phyloP scores from a whole-genome alignment of 2,329 filamentous ascomycete genomes.

The Colletotrichum melonis region DNA sequence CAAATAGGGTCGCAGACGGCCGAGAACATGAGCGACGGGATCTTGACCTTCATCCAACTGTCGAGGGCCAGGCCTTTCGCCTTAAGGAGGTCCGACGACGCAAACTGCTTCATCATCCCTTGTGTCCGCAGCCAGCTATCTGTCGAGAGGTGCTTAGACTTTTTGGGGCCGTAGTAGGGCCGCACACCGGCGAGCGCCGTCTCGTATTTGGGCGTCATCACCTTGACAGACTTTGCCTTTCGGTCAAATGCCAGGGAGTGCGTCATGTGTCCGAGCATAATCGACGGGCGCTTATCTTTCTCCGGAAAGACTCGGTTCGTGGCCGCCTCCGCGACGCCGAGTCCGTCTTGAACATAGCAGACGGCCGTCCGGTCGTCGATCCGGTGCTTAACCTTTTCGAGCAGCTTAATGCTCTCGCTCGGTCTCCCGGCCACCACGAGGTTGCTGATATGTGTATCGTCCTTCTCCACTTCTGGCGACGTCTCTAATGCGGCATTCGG shows the following conservation, averaged over 20 bases:
- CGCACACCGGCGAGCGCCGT: constrained; percentile 48
- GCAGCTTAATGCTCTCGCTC: constrained; percentile 66
- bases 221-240: constrained; percentile 50
- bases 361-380: constrained; percentile 77
- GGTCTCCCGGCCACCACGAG: constrained; percentile 73
- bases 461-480: constrained; percentile 27
- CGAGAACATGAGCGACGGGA: constrained; percentile 82
- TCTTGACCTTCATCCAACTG: constrained; percentile 77
- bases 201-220: constrained; percentile 44
- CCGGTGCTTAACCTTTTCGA: constrained; percentile 72
- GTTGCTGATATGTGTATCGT: constrained; percentile 71
- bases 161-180: constrained; percentile 28
- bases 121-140: constrained; percentile 43
- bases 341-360: constrained; percentile 81
- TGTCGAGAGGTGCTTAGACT: constrained; percentile 24
- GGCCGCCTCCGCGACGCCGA: constrained; percentile 85
- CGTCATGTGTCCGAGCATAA: constrained; percentile 76
- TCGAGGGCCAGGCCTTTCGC: constrained; percentile 68
- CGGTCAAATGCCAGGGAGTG: constrained; percentile 58
- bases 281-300: constrained; percentile 73
- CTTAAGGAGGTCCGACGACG: constrained; percentile 70
- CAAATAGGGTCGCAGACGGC: constrained; percentile 85
- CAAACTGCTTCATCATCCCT: constrained; percentile 74
- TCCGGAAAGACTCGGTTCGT: constrained; percentile 78
- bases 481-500: not conserved